Base-by-base conservation (phyloP, 805 yeast genomes). In the Tetrapisispora iriomotensis region DNA sequence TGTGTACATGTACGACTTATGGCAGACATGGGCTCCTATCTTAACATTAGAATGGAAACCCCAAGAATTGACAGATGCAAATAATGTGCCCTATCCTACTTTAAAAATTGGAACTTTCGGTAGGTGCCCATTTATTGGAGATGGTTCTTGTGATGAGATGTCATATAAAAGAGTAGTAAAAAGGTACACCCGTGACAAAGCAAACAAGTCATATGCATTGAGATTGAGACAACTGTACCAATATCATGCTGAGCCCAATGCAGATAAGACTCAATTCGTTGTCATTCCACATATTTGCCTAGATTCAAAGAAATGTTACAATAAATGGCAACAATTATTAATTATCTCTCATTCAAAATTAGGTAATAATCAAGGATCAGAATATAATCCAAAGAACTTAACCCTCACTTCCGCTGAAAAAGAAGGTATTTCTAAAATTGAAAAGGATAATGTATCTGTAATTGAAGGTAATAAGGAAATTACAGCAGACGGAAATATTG, bases 61-160 rank as follows among this genome's bases (percentile, higher is more conserved):
- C 46, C 64, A 39, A 48, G 64, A 56, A 23, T 31, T 56, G 30
- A 13, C 25, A 14, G 42, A 39, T 22, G 31, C 42, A 8, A 60
- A 42, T 51, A 51, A 40, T 64, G 64, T 46, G 55, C 66, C 58
- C 18, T 56, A 54, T 56, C 64, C 61, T 8, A 41, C 45, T 6
- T 34, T 60, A 25, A 58, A 55, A 41, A 47, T 51, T 42, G 61
- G 64, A 17, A 47, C 62, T 6, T 58, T 60, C 50, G 96, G 96
- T 6, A 73, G 82, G 50, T 77, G 95, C 44, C 85, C 95, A 4
- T 90, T 90, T 62, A 69, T 81, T n/a, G 72, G 72, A 36, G 90
- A 83, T 40, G 58, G 56, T 12, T 36, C 44, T 10, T 53, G 55
- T 32, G 59, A 54, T 33, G 62, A 58, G 41, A 37, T 38, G 3